Percentiles rank a stretch among this genome's conserved stretches.
Conservation (phyloP, 2,329 filamentous ascomycete genomes). For the Cadophora luteo-olivacea region DNA sequence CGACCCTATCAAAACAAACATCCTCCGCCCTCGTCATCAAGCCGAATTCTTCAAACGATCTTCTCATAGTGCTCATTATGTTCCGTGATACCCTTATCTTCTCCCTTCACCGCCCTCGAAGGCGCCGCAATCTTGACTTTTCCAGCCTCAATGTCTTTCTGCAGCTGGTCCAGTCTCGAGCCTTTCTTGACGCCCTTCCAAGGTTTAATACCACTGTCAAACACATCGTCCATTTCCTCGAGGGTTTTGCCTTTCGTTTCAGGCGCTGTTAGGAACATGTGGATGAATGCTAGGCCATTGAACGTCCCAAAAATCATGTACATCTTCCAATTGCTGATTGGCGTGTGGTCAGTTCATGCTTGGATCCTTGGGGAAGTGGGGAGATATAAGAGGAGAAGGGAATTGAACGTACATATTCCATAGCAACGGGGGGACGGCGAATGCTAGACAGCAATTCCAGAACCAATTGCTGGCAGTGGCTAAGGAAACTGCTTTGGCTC, state of each 20-base stretch:
- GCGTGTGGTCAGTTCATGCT: conserved; percentile 7
- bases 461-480: conserved; percentile 80
- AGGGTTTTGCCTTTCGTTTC: conserved; percentile 77
- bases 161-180: conserved; percentile 54
- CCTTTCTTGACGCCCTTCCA: conserved; percentile 57
- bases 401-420: conserved; percentile 51
- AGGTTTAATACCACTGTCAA: conserved; percentile 63
- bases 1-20: neutral
- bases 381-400: neutral
- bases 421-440: conserved; percentile 57
- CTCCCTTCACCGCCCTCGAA: conserved; percentile 3
- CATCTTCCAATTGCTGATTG: conserved; percentile 59
- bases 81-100: conserved; percentile 8
- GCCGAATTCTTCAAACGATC: neutral
- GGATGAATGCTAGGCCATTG: conserved; percentile 70
- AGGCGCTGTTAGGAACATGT: conserved; percentile 70
- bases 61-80: conserved; percentile 21
- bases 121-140: conserved; percentile 39
- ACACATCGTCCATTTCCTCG: conserved; percentile 79
- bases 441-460: conserved; percentile 70
- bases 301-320: conserved; percentile 81
- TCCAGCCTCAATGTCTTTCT: conserved; percentile 54
- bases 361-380: neutral
- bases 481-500: conserved; percentile 76
- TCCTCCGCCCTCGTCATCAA: neutral